Base-by-base conservation (phyloP, 129 eudicot genomes). In the Lactuca saligna region DNA sequence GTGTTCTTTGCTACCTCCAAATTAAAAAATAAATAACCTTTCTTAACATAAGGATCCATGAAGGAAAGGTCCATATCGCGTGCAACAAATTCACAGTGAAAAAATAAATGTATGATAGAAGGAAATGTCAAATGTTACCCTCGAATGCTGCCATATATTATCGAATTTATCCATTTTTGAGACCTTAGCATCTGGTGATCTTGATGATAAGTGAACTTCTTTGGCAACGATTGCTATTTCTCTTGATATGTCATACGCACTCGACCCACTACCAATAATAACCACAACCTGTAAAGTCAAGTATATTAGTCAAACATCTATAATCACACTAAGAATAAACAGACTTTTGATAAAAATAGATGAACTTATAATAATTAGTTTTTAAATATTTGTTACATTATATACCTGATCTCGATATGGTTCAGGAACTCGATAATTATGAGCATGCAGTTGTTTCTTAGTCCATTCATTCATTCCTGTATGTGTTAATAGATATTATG, bases 391-490 rank as follows among this genome's bases (percentile, higher is more conserved):
- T 10, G 29, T 25, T 25, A 25, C 29, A 25, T 25, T 25, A 17
- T 12, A 25, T 61, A 82, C 97, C 86, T 84, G 86, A 72, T 82
- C 75, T 13, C 61, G 76, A 79, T 84, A 87, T 17, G 89, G 88
- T 16, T 70, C 87, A 15, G 84, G 88, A 38, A 74, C 88, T 38
- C 97, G 80, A 75, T 86, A 90, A 65, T 87, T 90, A 73, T 90
- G 95, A 64, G 95, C 88, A 71, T 90, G 97, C 8, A 84, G 37
- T 73, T 90, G 91, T 69, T 71, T 74, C 51, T 84, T 80, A 10
- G 95, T 84, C 95, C 97, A 90, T 63, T 70, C 81, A 34, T 61
- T 83, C 3, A 82, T 74, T 15, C 97, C 97, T 82, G 69, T 2
- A 35, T 3, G 44, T 20, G 49, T 66, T 50, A 17, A 20, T 20